phyloP scores from a whole-genome alignment of 441 rosid genomes.

The Gossypium aridum region DNA sequence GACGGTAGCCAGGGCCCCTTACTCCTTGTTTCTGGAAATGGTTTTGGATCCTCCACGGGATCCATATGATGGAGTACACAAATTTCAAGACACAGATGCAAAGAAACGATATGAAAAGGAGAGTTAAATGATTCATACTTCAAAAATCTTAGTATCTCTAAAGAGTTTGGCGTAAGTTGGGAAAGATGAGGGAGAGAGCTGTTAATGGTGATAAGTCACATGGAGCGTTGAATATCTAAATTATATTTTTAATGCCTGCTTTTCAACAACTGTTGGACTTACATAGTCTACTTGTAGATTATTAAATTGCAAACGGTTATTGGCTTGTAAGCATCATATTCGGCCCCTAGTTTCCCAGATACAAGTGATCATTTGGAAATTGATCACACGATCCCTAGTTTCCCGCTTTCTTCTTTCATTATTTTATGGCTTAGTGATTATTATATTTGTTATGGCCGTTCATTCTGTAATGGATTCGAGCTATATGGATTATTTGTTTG shows the following conservation, averaged over 20 bases:
- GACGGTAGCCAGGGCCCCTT: slow-evolving; percentile 47
- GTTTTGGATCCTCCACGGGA: slow-evolving; percentile 42
- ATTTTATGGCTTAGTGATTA: too few relatives aligned
- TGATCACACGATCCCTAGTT: too few relatives aligned
- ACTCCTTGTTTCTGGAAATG: slow-evolving; percentile 42
- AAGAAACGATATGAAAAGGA: neutral
- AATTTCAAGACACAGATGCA: slow-evolving; percentile 7
- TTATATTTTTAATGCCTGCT: neutral
- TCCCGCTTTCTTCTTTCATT: too few relatives aligned
- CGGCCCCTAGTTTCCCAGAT: neutral
- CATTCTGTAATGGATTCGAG: too few relatives aligned
- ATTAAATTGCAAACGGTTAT: too few relatives aligned
- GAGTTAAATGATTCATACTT: neutral
- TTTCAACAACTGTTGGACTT: neutral
- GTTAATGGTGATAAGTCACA: neutral
- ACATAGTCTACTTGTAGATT: neutral
- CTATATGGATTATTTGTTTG: too few relatives aligned
- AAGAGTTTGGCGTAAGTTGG: neutral
- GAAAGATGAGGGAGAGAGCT: neutral
- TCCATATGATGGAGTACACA: slow-evolving; percentile 16
- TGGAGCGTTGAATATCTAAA: neutral
- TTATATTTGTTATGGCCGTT: too few relatives aligned
- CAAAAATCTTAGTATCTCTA: neutral
- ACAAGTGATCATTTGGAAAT: too few relatives aligned
- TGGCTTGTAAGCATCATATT: neutral